A percentile compares a stretch with the other conserved stretches of the same genome.
Conservation (phyloP, 768 basidiomycete genomes). For the Lactifluus rugatus region DNA sequence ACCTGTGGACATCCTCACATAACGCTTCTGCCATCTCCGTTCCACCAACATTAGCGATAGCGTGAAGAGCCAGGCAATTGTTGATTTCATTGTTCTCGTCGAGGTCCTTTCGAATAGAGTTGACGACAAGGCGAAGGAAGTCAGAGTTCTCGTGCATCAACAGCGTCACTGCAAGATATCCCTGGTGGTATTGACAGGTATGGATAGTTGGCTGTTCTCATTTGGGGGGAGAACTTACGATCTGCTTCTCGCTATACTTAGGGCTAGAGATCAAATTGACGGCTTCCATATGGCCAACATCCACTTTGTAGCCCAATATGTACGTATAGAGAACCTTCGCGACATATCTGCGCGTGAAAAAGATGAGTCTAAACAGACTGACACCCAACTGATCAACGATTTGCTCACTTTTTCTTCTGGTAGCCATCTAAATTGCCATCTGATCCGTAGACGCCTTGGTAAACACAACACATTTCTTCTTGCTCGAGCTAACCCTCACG, state of each 20-base stretch:
- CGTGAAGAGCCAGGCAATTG: conserved; percentile 94
- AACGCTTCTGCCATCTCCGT: conserved; percentile 98
- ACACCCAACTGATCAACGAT: conserved; percentile 6
- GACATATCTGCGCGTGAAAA: conserved; percentile 55
- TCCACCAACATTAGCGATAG: conserved; percentile 96
- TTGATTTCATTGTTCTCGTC: conserved; percentile 91
- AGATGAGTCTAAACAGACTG: background rate
- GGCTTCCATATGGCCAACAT: conserved; percentile 98
- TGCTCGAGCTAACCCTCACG: background rate
- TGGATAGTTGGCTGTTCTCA: conserved; percentile 6
- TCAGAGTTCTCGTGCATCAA: conserved; percentile 99
- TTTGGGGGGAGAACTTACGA: conserved; percentile 46
- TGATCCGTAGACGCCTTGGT: conserved; percentile 23
- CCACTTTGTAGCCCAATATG: conserved; percentile 97
- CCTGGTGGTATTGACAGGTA: conserved; percentile 38
- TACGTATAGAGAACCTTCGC: conserved; percentile 99
- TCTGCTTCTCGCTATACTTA: conserved; percentile 99
- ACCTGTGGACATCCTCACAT: conserved; percentile 84
- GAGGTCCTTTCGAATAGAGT: conserved; percentile 95
- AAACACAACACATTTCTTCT: background rate
- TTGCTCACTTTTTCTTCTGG: conserved; percentile 83
- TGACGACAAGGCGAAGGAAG: conserved; percentile 91
- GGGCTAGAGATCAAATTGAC: conserved; percentile 92
- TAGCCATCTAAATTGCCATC: conserved; percentile 84
- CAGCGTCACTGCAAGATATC: conserved; percentile 93